Base-by-base conservation (phyloP, 1,139 yeast genomes). In the Yarrowia galli region DNA sequence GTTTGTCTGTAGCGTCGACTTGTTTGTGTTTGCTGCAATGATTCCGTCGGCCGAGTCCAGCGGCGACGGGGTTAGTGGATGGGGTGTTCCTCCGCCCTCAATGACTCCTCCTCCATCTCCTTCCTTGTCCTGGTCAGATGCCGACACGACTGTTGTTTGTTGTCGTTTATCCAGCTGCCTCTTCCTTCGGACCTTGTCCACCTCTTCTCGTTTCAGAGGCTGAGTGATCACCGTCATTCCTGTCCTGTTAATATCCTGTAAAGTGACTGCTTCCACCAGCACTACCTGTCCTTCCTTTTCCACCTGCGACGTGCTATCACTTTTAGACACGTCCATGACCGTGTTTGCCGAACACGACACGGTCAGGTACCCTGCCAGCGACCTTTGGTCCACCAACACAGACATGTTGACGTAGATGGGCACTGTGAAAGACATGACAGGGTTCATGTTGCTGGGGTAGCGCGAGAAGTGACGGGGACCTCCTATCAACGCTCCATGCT, bases 321-420 rank as follows among this genome's bases (percentile, higher is more conserved):
- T 65, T 22, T 53, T 81, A 4, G 87, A 80, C 0, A 89, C 85
- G 12, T 77, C 71, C 70, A 81, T 81, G 61, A 91, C 78, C 36
- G 84, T 78, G 40, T 81, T 80, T 0, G 95, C 91, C 70, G 83
- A 82, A 72, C 90, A 83, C 1, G 91, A 79, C 8, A 91, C 84
- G 0, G 96, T 84, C 58, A 92, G 74, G 76, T 87, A 92, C 0
- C 97, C 98, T 0, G 89, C 84, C 6, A 90, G 80, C 22, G 84
- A 81, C 3, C 89, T 87, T 20, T 83, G 79, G 38, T 83, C 79
- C 32, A 89, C 78, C 66, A 91, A 80, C 32, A 91, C 88, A 6
- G 97, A 89, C 16, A 89, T 83, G 74, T 90, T 89, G 18, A 92
- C 85, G 74, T 83, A 87, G 1, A 92, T 84, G 0, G 97, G 96